These are phyloP conservation scores for Globisporangium carolinianum DNA, from an alignment of 352 stramenopile genomes.

Conservation along the genomic window DNA sequence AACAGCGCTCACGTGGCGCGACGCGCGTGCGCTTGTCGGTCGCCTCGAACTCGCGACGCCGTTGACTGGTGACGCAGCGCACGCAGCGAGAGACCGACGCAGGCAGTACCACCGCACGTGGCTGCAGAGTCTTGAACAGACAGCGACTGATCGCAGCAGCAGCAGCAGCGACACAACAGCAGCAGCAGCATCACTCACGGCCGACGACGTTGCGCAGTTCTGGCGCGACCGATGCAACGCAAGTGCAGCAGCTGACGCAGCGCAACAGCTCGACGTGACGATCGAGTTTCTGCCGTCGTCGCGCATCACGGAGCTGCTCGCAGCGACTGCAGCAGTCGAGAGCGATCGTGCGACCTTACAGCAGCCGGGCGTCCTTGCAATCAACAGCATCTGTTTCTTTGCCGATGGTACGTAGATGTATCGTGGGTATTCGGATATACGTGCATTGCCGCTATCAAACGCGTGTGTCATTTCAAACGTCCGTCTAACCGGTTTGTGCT, in stretches of 20 bases:
- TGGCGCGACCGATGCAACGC: constrained; percentile 2
- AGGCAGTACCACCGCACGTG: constrained; percentile 17
- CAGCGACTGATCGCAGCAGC: constrained; percentile 2
- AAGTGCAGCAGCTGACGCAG: not conserved
- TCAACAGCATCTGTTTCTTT: constrained; percentile 79
- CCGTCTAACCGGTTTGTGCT: too few species aligned
- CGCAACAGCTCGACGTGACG: constrained; percentile 3
- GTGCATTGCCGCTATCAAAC: too few species aligned
- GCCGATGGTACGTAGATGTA: constrained; percentile 31
- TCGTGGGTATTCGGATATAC: not conserved
- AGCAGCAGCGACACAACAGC: constrained; percentile 1
- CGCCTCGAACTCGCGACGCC: constrained; percentile 21
- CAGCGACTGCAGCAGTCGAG: not conserved
- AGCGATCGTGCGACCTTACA: too few species aligned
- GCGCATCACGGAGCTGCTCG: constrained; percentile 29
- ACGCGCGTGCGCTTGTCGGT: constrained; percentile 15
- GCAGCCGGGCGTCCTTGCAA: constrained; percentile 26
- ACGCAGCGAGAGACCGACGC: constrained; percentile 20
- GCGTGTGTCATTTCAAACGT: not conserved
- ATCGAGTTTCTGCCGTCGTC: constrained; percentile 31
- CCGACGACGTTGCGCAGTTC: constrained; percentile 8
- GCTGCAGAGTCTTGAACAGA: too few species aligned
- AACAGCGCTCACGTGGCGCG: constrained; percentile 3
- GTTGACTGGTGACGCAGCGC: constrained; percentile 16
- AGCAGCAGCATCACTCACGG: not conserved